phyloP scores from a whole-genome alignment of 2,329 filamentous ascomycete species.

The Phoma sp. region DNA sequence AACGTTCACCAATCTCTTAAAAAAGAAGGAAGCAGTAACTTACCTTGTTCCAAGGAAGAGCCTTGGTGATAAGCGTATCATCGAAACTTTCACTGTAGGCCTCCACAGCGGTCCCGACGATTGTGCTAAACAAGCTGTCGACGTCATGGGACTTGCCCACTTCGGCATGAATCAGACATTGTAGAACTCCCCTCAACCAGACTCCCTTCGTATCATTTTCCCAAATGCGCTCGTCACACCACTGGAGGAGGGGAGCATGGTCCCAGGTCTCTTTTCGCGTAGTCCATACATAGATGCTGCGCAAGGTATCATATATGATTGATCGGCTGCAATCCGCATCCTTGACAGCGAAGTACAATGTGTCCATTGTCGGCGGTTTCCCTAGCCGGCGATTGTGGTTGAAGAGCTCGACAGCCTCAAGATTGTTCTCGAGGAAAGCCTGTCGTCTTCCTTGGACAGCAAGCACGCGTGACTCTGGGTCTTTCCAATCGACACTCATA shows the following conservation, averaged over 20 bases:
- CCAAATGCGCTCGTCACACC: slow-evolving; percentile 32
- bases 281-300: slow-evolving; percentile 26
- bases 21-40: slow-evolving; percentile 7
- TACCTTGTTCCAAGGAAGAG: slow-evolving; percentile 40
- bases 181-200: slow-evolving; percentile 37
- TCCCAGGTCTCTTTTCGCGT: slow-evolving; percentile 18
- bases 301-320: slow-evolving; percentile 41
- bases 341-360: slow-evolving; percentile 34
- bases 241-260: slow-evolving; percentile 28
- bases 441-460: slow-evolving; percentile 28
- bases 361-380: slow-evolving; percentile 27
- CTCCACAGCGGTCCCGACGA: slow-evolving; percentile 20
- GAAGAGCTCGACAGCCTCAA: slow-evolving; percentile 44
- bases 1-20: too few relatives aligned
- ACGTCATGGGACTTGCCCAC: neutral
- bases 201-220: slow-evolving; percentile 30
- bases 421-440: slow-evolving; percentile 35
- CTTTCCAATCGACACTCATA: slow-evolving; percentile 42
- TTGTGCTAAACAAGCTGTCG: neutral
- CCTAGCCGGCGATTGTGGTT: slow-evolving; percentile 43
- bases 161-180: slow-evolving; percentile 20
- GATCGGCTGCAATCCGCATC: slow-evolving; percentile 39
- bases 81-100: slow-evolving; percentile 27
- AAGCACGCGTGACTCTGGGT: slow-evolving; percentile 16
- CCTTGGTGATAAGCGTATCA: slow-evolving; percentile 25